Percentiles rank a stretch among this genome's conserved stretches.
Conservation (phyloP, 306 rosid genomes). For the Pyrus bretschneideri region DNA sequence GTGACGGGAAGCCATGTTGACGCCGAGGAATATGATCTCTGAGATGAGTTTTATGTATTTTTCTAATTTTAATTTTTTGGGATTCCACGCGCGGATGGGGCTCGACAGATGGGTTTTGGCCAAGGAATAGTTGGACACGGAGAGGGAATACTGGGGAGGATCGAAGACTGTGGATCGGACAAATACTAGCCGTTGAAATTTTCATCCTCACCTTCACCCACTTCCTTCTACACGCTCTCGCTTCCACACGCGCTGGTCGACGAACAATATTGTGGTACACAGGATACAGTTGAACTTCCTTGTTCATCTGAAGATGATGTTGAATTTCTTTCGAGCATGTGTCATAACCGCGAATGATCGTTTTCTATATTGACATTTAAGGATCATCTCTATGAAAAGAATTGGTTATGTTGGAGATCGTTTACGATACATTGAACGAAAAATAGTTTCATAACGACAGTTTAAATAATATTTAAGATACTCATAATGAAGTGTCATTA, state of each 20-base stretch:
- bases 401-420: too few species aligned
- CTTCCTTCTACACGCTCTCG: neutral
- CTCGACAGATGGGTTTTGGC: constrained; percentile 37
- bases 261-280: neutral
- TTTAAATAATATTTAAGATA: too few species aligned
- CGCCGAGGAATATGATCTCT: constrained; percentile 66
- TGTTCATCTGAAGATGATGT: too few species aligned
- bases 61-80: neutral
- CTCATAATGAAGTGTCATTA: too few species aligned
- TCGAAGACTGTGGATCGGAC: constrained; percentile 34
- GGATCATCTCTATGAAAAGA: neutral
- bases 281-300: neutral
- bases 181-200: constrained; percentile 45
- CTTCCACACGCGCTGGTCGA: neutral
- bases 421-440: neutral
- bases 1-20: constrained; percentile 60
- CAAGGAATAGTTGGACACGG: constrained; percentile 68
- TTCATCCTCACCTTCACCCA: neutral
- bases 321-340: too few species aligned
- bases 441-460: too few species aligned
- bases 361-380: too few species aligned
- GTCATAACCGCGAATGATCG: too few species aligned
- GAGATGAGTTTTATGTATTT: neutral
- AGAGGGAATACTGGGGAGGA: constrained; percentile 85
- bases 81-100: constrained; percentile 36